Conservation (phyloP, 2,329 filamentous ascomycete species). For the Trichoderma sp. region DNA sequence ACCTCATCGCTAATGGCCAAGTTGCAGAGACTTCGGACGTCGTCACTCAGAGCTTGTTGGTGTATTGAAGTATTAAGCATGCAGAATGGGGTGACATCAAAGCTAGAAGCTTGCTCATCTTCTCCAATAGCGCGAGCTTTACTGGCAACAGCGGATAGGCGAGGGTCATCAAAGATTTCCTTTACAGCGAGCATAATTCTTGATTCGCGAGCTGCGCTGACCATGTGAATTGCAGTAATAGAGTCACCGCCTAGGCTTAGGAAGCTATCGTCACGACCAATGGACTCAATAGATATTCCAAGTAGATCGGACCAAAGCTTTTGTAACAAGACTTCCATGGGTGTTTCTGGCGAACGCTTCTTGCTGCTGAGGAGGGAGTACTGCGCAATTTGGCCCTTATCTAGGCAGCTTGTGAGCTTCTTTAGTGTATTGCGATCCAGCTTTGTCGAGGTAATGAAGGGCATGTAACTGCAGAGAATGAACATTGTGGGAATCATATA, state of each 20-base stretch:
- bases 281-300: conserved; percentile 18
- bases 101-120: not conserved
- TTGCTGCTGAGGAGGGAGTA: conserved; percentile 4
- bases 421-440: conserved; percentile 17
- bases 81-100: not conserved
- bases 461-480: conserved; percentile 17
- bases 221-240: conserved; percentile 25
- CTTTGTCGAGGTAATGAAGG: conserved; percentile 20
- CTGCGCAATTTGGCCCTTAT: not conserved
- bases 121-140: conserved; percentile 12
- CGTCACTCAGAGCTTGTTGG: not conserved
- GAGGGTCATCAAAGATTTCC: conserved; percentile 27
- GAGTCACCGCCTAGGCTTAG: conserved; percentile 30
- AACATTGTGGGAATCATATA: conserved; percentile 23
- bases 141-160: conserved; percentile 15
- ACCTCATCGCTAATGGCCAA: not conserved
- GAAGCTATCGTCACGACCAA: conserved; percentile 30
- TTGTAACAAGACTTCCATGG: conserved; percentile 13
- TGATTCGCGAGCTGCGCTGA: not conserved
- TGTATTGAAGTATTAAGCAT: not conserved
- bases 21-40: not conserved
- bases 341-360: conserved; percentile 11
- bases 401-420: not conserved
- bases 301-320: conserved; percentile 21
- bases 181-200: conserved; percentile 23